Percentiles rank a stretch among this genome's conserved stretches.
These are phyloP conservation scores for Luzula sylvatica DNA, from an alignment of 176 grass and related monocot genomes.

Conservation along the genomic window DNA sequence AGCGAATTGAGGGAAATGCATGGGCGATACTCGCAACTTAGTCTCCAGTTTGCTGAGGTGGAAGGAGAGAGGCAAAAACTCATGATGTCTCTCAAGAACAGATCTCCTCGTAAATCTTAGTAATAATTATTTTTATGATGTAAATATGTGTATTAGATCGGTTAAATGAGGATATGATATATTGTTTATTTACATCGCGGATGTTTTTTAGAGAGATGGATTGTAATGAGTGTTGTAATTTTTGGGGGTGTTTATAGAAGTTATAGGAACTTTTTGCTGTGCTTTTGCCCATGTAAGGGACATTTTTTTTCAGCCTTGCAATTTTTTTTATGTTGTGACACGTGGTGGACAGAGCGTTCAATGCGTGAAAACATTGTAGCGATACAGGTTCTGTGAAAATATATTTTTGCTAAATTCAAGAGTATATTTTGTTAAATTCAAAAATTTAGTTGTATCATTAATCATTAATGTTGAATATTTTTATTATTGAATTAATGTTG, in stretches of 20 bases:
- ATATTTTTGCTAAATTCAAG: too few relatives aligned
- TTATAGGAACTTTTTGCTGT: constrained; percentile 21
- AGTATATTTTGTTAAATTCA: too few relatives aligned
- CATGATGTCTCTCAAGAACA: constrained; percentile 54
- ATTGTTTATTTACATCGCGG: too few relatives aligned
- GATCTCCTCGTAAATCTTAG: constrained; percentile 38
- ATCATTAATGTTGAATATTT: too few relatives aligned
- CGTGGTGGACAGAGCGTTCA: too few relatives aligned
- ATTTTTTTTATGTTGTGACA: too few relatives aligned
- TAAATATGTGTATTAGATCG: constrained; percentile 12
- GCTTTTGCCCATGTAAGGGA: neutral
- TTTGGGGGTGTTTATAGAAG: constrained; percentile 18
- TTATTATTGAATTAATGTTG: too few relatives aligned
- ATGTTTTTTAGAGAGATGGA: neutral
- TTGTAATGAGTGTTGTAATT: constrained; percentile 8
- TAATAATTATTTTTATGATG: constrained; percentile 1
- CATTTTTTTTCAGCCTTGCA: too few relatives aligned
- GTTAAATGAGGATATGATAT: neutral
- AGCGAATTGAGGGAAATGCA: constrained; percentile 81
- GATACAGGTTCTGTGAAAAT: too few relatives aligned
- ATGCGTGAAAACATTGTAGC: too few relatives aligned
- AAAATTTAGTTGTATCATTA: too few relatives aligned
- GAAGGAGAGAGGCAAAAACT: constrained; percentile 88
- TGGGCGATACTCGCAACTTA: constrained; percentile 79
- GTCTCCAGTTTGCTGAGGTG: constrained; percentile 81